Conservation (phyloP, 345 rosid genomes). For the Eucalyptus regnans region DNA sequence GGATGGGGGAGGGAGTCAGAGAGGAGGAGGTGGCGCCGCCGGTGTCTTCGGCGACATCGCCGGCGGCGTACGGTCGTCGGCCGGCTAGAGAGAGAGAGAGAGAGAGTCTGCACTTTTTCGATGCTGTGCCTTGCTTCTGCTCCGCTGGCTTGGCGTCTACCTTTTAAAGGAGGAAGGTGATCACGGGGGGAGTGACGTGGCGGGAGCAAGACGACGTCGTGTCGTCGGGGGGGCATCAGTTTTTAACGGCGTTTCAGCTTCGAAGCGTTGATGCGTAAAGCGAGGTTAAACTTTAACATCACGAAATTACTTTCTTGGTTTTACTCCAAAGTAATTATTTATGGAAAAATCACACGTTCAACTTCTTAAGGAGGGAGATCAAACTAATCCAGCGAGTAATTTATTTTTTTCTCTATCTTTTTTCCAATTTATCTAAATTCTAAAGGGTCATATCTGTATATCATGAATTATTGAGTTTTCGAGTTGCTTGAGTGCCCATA, state of each 20-base stretch:
- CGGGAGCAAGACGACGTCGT: not conserved
- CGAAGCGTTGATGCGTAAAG: not conserved
- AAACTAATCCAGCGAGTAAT: not conserved
- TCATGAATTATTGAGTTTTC: not conserved
- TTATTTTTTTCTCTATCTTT: not conserved
- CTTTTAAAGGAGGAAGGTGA: not conserved
- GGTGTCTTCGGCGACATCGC: not conserved
- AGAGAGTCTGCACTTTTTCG: not conserved
- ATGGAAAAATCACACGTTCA: not conserved
- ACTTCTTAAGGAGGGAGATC: not conserved
- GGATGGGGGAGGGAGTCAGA: not conserved
- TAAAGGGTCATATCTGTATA: not conserved
- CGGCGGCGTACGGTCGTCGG: not conserved
- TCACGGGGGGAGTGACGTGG: not conserved
- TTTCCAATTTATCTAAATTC: not conserved
- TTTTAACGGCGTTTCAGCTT: not conserved
- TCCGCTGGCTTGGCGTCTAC: not conserved
- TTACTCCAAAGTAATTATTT: not conserved
- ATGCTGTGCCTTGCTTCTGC: not conserved
- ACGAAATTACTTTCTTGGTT: not conserved
- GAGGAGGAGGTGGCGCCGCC: not conserved
- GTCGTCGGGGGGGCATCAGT: not conserved
- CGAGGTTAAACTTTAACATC: not conserved
- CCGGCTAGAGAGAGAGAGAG: not conserved
- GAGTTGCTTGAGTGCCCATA: fast-evolving